These are phyloP conservation scores for Saccharomycopsis fermentans DNA, from an alignment of 805 yeast species.

Conservation along the genomic window DNA sequence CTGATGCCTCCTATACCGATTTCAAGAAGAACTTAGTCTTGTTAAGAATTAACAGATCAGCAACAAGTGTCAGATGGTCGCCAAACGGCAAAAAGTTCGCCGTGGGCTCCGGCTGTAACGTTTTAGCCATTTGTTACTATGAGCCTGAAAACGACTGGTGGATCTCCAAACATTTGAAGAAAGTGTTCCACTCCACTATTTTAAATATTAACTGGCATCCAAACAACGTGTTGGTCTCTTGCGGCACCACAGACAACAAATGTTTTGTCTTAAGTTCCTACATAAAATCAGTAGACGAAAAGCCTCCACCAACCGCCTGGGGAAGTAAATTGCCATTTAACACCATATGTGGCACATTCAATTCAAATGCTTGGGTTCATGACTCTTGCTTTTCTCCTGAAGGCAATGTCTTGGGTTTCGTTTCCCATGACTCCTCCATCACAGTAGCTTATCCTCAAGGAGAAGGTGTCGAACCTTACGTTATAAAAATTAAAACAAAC, in stretches of 20 bases:
- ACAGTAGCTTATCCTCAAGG: slow-evolving; percentile 71
- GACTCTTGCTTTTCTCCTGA: slow-evolving; percentile 77
- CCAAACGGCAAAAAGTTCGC: slow-evolving; percentile 94
- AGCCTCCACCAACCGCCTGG: slow-evolving; percentile 79
- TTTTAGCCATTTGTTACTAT: slow-evolving; percentile 90
- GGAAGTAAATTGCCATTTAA: slow-evolving; percentile 93
- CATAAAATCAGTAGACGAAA: slow-evolving; percentile 78
- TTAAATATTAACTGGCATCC: slow-evolving; percentile 87
- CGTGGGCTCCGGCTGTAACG: slow-evolving; percentile 91
- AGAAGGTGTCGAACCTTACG: slow-evolving; percentile 45
- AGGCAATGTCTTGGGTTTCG: slow-evolving; percentile 71
- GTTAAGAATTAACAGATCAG: slow-evolving; percentile 88
- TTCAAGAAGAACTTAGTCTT: slow-evolving; percentile 85
- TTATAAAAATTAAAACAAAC: slow-evolving; percentile 49
- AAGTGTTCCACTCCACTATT: slow-evolving; percentile 84
- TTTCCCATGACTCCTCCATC: slow-evolving; percentile 79
- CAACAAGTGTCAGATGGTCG: slow-evolving; percentile 90
- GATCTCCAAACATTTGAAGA: slow-evolving; percentile 95
- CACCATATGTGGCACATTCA: slow-evolving; percentile 75
- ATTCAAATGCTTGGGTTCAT: slow-evolving; percentile 75
- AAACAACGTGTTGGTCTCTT: slow-evolving; percentile 75
- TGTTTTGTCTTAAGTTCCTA: slow-evolving; percentile 83
- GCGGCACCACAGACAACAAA: slow-evolving; percentile 91
- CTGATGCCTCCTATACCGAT: slow-evolving; percentile 49
- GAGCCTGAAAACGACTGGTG: slow-evolving; percentile 98